Conservation (phyloP, 2,329 filamentous ascomycete genomes). For the Phaeophleospora eucalypticola region DNA sequence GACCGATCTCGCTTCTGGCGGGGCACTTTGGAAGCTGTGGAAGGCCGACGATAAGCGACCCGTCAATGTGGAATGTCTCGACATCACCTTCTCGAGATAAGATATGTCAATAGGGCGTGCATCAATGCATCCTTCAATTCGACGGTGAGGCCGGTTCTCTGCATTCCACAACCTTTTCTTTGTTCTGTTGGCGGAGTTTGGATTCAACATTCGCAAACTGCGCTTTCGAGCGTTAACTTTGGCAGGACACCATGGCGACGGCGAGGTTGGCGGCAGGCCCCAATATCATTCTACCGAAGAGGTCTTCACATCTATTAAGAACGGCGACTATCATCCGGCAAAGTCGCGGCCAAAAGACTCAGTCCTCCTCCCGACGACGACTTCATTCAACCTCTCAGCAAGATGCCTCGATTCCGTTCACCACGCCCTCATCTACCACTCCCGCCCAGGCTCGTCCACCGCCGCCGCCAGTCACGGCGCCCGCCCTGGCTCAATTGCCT, state of each 20-base stretch:
- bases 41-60: neutral
- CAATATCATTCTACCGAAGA: neutral
- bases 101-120: neutral
- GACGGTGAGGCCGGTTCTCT: neutral
- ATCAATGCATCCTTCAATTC: neutral
- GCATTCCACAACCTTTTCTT: neutral
- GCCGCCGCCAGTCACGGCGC: neutral
- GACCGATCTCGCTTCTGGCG: neutral
- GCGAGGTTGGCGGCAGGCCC: neutral
- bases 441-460: neutral
- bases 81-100: neutral
- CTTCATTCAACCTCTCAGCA: conserved; percentile 13
- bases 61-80: neutral
- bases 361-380: conserved; percentile 7
- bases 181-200: neutral
- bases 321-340: conserved; percentile 1
- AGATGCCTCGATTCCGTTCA: conserved; percentile 6
- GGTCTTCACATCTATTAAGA: neutral
- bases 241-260: neutral
- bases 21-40: neutral
- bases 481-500: conserved; percentile 62
- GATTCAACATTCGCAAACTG: too few relatives aligned
- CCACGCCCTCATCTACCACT: neutral
- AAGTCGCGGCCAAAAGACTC: conserved; percentile 8
- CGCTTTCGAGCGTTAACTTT: neutral